These are phyloP conservation scores for Glaciozyma antarctica DNA, from an alignment of 768 basidiomycete species.

Conservation along the genomic window DNA sequence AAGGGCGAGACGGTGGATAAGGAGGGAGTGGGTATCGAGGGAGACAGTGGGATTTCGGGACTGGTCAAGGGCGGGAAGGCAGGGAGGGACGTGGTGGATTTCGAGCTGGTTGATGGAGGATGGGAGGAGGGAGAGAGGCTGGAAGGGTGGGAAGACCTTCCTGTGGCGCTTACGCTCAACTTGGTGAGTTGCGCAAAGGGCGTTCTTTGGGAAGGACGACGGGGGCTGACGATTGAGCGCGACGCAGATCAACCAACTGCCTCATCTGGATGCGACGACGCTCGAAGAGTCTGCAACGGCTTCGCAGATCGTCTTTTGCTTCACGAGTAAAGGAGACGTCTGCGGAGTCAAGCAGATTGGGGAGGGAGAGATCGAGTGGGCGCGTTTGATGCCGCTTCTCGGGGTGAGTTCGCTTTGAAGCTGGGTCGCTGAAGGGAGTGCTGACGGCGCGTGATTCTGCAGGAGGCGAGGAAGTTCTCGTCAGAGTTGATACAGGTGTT, in stretches of 20 bases:
- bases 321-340: constrained; percentile 37
- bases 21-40: constrained; percentile 25
- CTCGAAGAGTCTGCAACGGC: constrained; percentile 63
- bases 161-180: constrained; percentile 68
- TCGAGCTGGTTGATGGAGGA: constrained; percentile 67
- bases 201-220: not conserved
- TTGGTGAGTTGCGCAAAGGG: constrained; percentile 46
- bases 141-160: constrained; percentile 57
- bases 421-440: not conserved
- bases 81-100: constrained; percentile 55
- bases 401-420: constrained; percentile 43
- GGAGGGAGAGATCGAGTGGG: constrained; percentile 49
- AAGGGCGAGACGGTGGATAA: constrained; percentile 39
- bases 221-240: not conserved
- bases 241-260: constrained; percentile 49
- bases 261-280: constrained; percentile 64
- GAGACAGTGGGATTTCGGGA: constrained; percentile 49
- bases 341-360: constrained; percentile 61
- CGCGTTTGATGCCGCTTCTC: constrained; percentile 49
- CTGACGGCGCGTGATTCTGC: not conserved
- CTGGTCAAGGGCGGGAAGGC: constrained; percentile 48
- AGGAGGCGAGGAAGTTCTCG: constrained; percentile 64
- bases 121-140: constrained; percentile 74
- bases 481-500: constrained; percentile 50
- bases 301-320: constrained; percentile 51